Evolutionary conservation across 768 basidiomycete genomes (phyloP).

Genomic region (Tricholoma bakamatsutake): DNA sequence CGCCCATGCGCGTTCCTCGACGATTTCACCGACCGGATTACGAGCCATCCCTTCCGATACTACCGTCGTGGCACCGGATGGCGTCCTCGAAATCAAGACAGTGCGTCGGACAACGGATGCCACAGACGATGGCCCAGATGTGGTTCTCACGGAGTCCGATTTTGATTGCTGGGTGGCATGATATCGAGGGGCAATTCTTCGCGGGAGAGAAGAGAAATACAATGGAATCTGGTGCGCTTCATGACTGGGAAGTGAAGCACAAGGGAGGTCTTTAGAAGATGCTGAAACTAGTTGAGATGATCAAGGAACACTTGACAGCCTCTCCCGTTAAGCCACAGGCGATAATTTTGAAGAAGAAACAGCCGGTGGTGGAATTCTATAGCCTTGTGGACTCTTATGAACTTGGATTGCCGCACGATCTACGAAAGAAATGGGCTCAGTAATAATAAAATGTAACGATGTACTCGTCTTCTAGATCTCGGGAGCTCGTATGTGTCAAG

Average conservation of each 20-base stretch:
- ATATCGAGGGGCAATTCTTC: constrained; percentile 13
- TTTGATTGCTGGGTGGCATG: constrained; percentile 14
- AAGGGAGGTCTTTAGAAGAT: constrained; percentile 9
- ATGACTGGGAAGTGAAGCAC: constrained; percentile 12
- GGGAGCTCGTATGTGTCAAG: not conserved
- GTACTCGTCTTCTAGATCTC: not conserved
- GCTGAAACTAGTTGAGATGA: constrained; percentile 12
- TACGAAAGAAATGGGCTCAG: constrained; percentile 7
- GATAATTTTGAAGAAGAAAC: constrained; percentile 2
- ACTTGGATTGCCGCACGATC: constrained; percentile 8
- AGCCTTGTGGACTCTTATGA: constrained; percentile 8
- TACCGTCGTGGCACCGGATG: constrained; percentile 6
- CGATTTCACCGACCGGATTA: constrained; percentile 8
- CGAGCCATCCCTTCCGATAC: constrained; percentile 6
- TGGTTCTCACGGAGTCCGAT: constrained; percentile 18
- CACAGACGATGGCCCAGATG: constrained; percentile 11
- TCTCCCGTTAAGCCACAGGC: constrained; percentile 12
- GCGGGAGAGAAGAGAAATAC: constrained; percentile 5
- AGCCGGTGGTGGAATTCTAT: constrained; percentile 5
- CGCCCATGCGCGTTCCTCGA: not conserved
- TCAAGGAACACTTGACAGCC: constrained; percentile 7
- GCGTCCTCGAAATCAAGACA: constrained; percentile 16
- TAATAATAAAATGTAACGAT: not conserved
- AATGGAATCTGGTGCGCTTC: constrained; percentile 3
- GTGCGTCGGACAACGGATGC: constrained; percentile 2